A percentile compares a stretch with the other conserved stretches of the same genome.
phyloP scores from a whole-genome alignment of 2,329 filamentous ascomycete genomes.

The Trichophyton verrucosum region DNA sequence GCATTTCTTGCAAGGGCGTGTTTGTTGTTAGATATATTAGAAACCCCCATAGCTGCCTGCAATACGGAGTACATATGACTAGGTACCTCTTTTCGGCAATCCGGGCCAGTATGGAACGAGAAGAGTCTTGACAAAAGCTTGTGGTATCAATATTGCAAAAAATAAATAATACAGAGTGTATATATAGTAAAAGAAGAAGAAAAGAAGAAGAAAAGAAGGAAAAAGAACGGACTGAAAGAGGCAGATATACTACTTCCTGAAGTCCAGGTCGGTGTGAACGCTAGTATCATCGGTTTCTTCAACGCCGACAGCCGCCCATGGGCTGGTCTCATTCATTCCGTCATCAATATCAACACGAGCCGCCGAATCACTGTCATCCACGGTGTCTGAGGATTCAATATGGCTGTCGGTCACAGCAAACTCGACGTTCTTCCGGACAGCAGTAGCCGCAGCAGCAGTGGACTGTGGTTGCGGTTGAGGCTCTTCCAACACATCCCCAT shows the following conservation, averaged over 20 bases:
- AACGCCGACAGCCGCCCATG: slow-evolving; percentile 27
- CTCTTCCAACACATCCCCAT: slow-evolving; percentile 62
- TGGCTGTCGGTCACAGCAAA: slow-evolving; percentile 21
- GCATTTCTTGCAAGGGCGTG: too few species aligned
- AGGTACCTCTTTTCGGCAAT: neutral
- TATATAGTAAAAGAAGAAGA: neutral
- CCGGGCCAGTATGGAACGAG: neutral
- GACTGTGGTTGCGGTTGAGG: slow-evolving; percentile 17
- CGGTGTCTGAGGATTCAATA: slow-evolving; percentile 13
- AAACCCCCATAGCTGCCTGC: neutral
- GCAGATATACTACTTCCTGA: neutral
- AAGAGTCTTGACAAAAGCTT: neutral
- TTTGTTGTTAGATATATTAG: neutral
- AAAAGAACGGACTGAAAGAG: neutral
- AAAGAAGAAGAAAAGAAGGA: neutral
- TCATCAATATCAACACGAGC: slow-evolving; percentile 23
- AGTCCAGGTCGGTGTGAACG: slow-evolving; percentile 8
- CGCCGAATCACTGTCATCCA: slow-evolving; percentile 13
- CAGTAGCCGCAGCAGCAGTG: slow-evolving; percentile 11
- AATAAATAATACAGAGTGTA: neutral
- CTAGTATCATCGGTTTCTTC: slow-evolving; percentile 18
- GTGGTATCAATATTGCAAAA: neutral
- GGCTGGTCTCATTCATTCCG: slow-evolving; percentile 24
- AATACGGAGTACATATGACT: neutral
- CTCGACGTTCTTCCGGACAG: slow-evolving; percentile 31